Conservation (phyloP, 768 basidiomycete species). For the Pleurotus cornucopiae region DNA sequence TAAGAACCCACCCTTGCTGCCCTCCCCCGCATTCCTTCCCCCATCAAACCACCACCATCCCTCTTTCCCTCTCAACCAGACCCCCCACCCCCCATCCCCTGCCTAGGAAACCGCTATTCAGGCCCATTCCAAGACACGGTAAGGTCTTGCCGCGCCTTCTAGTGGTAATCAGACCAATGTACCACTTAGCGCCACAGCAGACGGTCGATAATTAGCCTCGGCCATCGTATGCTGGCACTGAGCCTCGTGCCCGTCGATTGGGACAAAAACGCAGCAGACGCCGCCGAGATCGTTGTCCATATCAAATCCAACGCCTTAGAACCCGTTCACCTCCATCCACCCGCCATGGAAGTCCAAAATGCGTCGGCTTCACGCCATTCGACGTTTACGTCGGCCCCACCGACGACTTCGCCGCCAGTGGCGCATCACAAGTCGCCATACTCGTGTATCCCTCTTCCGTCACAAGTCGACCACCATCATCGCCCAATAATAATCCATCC, state of each 20-base stretch:
- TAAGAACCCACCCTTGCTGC: not conserved
- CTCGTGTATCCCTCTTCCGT: not conserved
- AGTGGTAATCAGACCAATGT: not conserved
- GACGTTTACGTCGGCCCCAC: not conserved
- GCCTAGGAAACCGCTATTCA: not conserved
- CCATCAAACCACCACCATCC: not conserved
- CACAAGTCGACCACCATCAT: not conserved
- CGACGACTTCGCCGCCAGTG: not conserved
- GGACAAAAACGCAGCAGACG: not conserved
- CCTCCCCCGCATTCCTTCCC: not conserved
- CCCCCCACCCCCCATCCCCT: not conserved
- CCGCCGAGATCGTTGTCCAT: not conserved
- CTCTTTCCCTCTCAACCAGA: not conserved
- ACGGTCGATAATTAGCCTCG: not conserved
- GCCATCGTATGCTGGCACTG: not conserved
- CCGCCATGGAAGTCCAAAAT: not conserved
- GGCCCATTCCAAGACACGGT: not conserved
- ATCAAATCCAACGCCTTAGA: not conserved
- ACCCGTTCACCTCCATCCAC: not conserved
- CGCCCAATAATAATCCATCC: not conserved
- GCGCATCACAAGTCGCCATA: not conserved
- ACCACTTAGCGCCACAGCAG: not conserved
- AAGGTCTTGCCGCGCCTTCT: not conserved
- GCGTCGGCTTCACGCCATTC: not conserved
- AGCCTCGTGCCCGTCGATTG: not conserved